Conservation (phyloP, 345 rosid genomes). For the Citrus reticulata region DNA sequence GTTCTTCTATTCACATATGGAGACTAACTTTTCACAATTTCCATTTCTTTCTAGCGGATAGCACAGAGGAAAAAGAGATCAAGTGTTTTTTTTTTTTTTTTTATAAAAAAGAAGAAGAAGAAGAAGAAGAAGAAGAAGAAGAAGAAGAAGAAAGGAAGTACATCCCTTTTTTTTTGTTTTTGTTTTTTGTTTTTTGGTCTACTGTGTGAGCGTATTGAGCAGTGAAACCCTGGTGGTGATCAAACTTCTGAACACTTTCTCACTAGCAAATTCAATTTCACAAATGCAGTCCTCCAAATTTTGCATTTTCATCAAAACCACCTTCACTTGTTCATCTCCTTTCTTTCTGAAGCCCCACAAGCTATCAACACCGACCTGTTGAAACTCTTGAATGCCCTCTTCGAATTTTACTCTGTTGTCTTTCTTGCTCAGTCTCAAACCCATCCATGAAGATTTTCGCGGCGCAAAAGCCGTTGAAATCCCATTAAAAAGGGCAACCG, state of each 20-base stretch:
- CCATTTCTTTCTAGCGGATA: conserved; percentile 2
- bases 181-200: background rate
- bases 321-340: conserved; percentile 43
- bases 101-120: too few relatives aligned
- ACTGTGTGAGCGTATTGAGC: conserved; percentile 46
- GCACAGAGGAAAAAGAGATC: background rate
- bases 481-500: conserved; percentile 38
- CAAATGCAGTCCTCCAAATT: conserved; percentile 37
- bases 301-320: conserved; percentile 37
- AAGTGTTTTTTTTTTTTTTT: background rate
- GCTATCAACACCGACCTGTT: conserved; percentile 23
- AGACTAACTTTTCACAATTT: background rate
- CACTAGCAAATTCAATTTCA: conserved; percentile 31
- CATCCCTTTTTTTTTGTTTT: too few relatives aligned
- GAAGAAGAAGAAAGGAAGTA: too few relatives aligned
- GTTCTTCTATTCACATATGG: background rate
- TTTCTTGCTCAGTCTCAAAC: conserved; percentile 24
- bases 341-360: conserved; percentile 45
- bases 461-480: conserved; percentile 25
- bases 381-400: conserved; percentile 42
- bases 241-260: conserved; percentile 51
- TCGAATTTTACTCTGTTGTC: conserved; percentile 21
- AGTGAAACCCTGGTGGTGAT: conserved; percentile 53
- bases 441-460: conserved; percentile 26
- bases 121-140: too few relatives aligned